Evolutionary conservation across 139 green algal genomes (phyloP), one percentile per base, ranked within the genome.

Genomic region (Marvania coccoides): DNA sequence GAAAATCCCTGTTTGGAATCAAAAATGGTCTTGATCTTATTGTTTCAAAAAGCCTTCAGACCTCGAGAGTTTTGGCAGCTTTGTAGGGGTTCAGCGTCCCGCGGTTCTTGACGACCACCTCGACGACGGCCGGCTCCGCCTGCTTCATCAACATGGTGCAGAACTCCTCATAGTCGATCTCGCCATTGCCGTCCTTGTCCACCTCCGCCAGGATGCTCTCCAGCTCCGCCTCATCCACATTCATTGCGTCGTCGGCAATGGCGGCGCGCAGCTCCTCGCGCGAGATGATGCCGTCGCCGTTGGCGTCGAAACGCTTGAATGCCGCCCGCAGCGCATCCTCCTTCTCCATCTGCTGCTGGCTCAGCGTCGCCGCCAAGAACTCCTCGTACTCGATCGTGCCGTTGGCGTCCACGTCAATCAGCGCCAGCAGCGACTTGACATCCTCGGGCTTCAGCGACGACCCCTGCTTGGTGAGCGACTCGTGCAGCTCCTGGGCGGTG

Each of bases 351-450:
- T 93, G 87, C 64, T 77, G 82, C 54, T 87, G 62, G 73, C 91
- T 82, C 51, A 97, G 73, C 23, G 90, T 97, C 72, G 89, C 82
- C 1, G 88, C 88, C 38, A 95, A 36, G 69, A 95, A 95, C 73
- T 96, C 88, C 70, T 95, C 85, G 68, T 96, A 97, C 71, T 97
- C 91, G 58, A 98, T 95, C 10, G 81, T 66, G 37, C 90, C 89
- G 58, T 82, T 85, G 12, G 76, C 83, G 66, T 96, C 87, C 55
- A 89, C 77, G 70, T 96, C 90, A 15, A 90, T 85, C 39, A 84
- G 69, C 3, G 69, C 60, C 73, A 98, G 81, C 10, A 98, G 78
- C 13, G 85, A 35, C 60, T 63, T 47, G 73, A 94, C 38, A 83
- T 95, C 86, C 56, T 64, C 51, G 54, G 78, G 68, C 15, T 75